phyloP scores from a whole-genome alignment of 306 rosid genomes.

The Abrus pulchellus region DNA sequence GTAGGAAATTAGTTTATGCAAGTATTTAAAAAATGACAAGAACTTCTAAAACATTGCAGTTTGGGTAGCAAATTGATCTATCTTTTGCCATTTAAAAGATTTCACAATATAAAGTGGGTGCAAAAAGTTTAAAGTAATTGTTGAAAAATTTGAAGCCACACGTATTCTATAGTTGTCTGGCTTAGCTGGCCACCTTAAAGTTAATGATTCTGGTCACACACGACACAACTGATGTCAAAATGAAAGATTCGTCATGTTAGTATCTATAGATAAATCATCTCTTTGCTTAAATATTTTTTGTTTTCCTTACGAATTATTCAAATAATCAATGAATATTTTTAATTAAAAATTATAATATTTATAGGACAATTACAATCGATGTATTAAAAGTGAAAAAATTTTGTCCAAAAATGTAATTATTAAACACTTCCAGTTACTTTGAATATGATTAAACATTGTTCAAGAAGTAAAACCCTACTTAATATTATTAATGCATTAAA shows the following conservation, averaged over 20 bases:
- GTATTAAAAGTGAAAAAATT: no score
- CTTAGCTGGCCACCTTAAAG: constrained; percentile 1
- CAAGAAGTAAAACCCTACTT: no score
- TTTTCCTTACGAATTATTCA: neutral
- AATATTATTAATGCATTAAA: no score
- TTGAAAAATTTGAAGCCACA: neutral
- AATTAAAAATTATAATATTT: no score
- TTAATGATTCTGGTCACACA: neutral
- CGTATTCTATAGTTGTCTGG: neutral
- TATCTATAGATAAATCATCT: neutral
- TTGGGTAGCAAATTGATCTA: neutral
- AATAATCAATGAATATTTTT: neutral
- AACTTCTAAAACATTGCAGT: no score
- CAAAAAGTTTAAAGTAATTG: neutral
- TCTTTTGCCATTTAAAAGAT: neutral
- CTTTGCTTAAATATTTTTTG: neutral
- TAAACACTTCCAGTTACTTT: no score
- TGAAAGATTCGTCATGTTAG: neutral
- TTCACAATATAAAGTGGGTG: neutral
- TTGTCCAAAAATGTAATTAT: no score
- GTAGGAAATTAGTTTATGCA: no score
- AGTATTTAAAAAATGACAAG: no score
- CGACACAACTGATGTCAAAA: no score
- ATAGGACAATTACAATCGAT: no score
- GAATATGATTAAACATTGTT: no score